Evolutionary conservation across 257 asterid species (phyloP).

Genomic region (Solanum okadae): DNA sequence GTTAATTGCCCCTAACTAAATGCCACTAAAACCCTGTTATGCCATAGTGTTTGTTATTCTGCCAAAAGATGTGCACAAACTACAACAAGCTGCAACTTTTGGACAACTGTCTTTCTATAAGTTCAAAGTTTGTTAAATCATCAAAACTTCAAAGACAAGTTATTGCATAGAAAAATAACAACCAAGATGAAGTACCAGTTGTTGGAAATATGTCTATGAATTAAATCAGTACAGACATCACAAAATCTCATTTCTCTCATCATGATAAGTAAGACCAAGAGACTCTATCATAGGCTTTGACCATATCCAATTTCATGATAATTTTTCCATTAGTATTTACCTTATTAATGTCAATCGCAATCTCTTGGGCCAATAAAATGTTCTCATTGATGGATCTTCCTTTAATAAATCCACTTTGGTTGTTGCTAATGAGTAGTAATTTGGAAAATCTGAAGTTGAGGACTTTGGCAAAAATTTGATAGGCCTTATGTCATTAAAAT

Average conservation of each 20-base stretch:
- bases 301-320: not conserved
- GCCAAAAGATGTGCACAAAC: no score
- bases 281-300: not conserved
- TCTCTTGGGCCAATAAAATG: not conserved
- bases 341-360: not conserved
- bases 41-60: no score
- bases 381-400: not conserved
- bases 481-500: no score
- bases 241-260: not conserved
- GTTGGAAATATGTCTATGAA: not conserved
- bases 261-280: not conserved
- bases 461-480: not conserved
- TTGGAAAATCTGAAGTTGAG: not conserved
- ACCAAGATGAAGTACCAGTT: not conserved
- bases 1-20: no score
- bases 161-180: no score
- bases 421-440: no score
- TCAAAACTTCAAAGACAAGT: no score
- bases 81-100: no score
- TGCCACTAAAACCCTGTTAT: no score
- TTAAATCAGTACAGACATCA: not conserved
- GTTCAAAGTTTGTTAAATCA: no score
- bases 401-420: no score
- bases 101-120: no score
- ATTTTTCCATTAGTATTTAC: not conserved